Evolutionary conservation across 305 asterid species (phyloP), one percentile per base, ranked within the genome.

Genomic region (Fraxinus xanthoxyloides): DNA sequence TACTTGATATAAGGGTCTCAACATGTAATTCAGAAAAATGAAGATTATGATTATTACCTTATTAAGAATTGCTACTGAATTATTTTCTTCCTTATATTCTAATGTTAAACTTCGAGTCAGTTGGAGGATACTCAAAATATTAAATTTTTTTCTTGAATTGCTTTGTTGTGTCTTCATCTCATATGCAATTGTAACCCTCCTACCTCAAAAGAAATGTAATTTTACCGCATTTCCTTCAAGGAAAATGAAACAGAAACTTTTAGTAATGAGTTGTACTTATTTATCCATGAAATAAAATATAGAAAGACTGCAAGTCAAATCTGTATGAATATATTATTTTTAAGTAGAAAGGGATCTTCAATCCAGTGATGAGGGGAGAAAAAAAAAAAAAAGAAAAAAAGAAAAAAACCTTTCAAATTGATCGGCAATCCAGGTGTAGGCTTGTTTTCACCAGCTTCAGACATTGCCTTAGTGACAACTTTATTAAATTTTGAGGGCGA

Each of bases 351-450:
- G 74, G 56, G 48, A 1, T 54, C 43, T 36, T 36, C 43, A 36
- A 36, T 56, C 40, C 4, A 31, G 8, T 65, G 23, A 54, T 8
- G 74, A n/a, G n/a, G n/a, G n/a, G n/a, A n/a, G n/a, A n/a, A n/a
- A n/a, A n/a, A n/a, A n/a, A n/a, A n/a, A n/a, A n/a, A n/a, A n/a
- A 81, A 67, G 17, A 46, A 75, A 36, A 26, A 77, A 26, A 17
- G 75, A 26, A 17, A 75, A 81, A 72, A 76, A 93, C 98, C 97
- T 92, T 83, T 93, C 87, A 93, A 87, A 85, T 92, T 78, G 80
- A 93, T 89, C 0, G 93, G 85, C 77, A 94, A 80, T 31, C 97
- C 98, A 23, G 96, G 74, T 72, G 89, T 78, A 82, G 91, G 82
- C 81, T 89, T 89, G 85, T 32, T 85, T 80, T 89, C 97, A 77